Conservation (phyloP, 805 yeast species). For the Clavispora asparagi region DNA sequence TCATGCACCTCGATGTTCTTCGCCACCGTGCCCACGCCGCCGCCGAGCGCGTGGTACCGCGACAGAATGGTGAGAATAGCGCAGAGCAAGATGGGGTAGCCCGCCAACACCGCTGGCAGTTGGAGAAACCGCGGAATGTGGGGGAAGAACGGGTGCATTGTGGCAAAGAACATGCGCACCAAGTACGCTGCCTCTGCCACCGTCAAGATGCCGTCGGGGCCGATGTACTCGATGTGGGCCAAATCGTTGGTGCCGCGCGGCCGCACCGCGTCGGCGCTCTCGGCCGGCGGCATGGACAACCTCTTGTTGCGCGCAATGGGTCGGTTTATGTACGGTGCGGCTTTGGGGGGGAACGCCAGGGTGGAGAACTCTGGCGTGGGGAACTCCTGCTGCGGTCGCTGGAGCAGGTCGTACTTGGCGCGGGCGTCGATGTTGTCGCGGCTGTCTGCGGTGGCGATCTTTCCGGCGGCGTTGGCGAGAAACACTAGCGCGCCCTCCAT, state of each 20-base stretch:
- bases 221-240: constrained; percentile 62
- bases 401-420: constrained; percentile 44
- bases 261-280: constrained; percentile 35
- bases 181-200: constrained; percentile 56
- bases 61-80: constrained; percentile 78
- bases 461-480: constrained; percentile 75
- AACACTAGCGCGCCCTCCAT: constrained; percentile 63
- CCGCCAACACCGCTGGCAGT: constrained; percentile 58
- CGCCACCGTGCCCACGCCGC: constrained; percentile 19
- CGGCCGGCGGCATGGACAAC: constrained; percentile 40
- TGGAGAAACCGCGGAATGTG: constrained; percentile 74
- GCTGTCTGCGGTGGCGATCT: constrained; percentile 64
- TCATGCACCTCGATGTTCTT: constrained; percentile 66
- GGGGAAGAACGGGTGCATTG: constrained; percentile 89
- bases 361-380: background rate
- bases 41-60: constrained; percentile 61
- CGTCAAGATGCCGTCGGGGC: constrained; percentile 51
- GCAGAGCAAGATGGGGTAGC: constrained; percentile 76
- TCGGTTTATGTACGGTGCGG: constrained; percentile 1
- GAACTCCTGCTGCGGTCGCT: constrained; percentile 11
- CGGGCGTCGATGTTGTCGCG: constrained; percentile 55
- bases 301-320: constrained; percentile 15
- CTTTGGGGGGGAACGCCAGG: background rate
- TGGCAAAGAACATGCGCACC: constrained; percentile 59
- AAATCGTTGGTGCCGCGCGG: constrained; percentile 45